Evolutionary conservation across 2,329 filamentous ascomycete genomes (phyloP), one percentile per base, ranked within the genome.

Genomic region (Cephalotrichum gorgonifer): DNA sequence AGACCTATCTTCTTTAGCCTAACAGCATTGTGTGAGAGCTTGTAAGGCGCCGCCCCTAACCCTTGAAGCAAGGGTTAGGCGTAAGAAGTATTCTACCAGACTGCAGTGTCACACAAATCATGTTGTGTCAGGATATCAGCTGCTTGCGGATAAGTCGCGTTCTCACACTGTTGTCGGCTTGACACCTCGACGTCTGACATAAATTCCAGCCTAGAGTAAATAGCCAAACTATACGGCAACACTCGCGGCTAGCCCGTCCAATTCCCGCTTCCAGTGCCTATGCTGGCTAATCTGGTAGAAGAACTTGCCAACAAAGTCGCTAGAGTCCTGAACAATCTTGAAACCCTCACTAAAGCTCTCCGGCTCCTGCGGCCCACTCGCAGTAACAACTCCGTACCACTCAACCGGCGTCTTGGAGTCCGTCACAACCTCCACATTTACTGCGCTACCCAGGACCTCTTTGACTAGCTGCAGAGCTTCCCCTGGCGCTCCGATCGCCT

Each of bases 401-500:
- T 88, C 81, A 22, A 39, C 17, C 0, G 78, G 68, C 0, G 78
- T 73, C 30, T 69, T 61, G 3, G 58, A 60, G 12, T 73, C 64
- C 8, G 58, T 63, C 4, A 69, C 71, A 3, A 44, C 15, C 42
- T 30, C 15, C 1, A 60, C 54, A 0, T 39, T 11, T 11, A 81
- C 76, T 17, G 73, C 66, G 1, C 60, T 63, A 1, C 73, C 75
- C 0, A 74, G 44, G 0, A 74, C 72, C 33, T 64, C 58, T n/a
- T 70, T 60, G 26, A 91, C 71, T 38, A 91, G 68, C 3, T 78
- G 69, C 0, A 87, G 78, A 0, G 73, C 86, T 59, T 89, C 85
- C 1, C 85, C 86, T 0, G 83, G 84, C 0, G 83, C 88, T 2
- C 80, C 87, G 23, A 93, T 85, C 2, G 85, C 70, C 71, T 93